Base-by-base conservation (phyloP, 2,329 filamentous ascomycete species). In the Fonsecaea erecta region DNA sequence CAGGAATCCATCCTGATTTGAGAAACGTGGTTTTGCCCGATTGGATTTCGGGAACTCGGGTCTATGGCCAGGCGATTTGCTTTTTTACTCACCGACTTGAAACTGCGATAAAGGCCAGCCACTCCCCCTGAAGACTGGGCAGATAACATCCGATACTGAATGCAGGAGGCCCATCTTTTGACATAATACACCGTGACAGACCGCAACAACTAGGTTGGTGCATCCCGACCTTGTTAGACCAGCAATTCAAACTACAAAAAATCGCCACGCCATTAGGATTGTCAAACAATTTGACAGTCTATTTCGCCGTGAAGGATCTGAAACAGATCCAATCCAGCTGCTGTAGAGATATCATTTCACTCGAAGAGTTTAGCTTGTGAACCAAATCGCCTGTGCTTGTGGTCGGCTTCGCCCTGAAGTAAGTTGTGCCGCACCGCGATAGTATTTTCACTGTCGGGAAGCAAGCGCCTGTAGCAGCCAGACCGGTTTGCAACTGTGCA, bases 291-390 rank as follows among this genome's bases (percentile, higher is more conserved):
- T 21, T 14, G 30, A 52, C 43, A 34, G 11, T 51, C 6, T 16
- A 3, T 6, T 14, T 21, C 32, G 43, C 43, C 51, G 7, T 37
- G 46, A 52, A 37, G 57, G 43, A 32, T 52, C 43, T 60, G 57
- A 52, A 60, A 60, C 57, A 52, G 30, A 60, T 51, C 57, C 57
- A 52, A 40, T 58, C 24, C 35, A n/a, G 21, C n/a, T 12, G 18
- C 21, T 18, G 30, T 18, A 58, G n/a, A 30, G 28, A 43, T 30
- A 58, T 11, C 40, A 12, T 2, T 43, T 48, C 28, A 21, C 28
- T 28, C 43, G 28, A 40, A 12, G n/a, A 18, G 37, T n/a, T 9
- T 14, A 37, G 32, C 16, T 26, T 21, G 32, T 24, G 32, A 55
- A 55, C 32, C 28, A n/a, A 12, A 14, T 34, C 28, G 30, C 32